phyloP scores from a whole-genome alignment of 768 basidiomycete genomes.

The Pisolithus microcarpus region DNA sequence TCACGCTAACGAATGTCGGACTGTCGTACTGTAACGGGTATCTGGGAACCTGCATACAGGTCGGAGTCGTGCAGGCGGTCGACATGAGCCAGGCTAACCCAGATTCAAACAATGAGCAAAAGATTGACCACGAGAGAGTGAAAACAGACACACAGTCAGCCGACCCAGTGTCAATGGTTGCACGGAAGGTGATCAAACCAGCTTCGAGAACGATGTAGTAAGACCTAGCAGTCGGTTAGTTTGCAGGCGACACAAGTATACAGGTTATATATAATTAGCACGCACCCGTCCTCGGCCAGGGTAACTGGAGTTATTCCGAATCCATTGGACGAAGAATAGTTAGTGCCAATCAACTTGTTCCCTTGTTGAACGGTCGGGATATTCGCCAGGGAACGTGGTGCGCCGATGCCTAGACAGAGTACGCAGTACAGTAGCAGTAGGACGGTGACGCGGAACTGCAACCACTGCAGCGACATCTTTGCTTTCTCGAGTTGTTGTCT shows the following conservation, averaged over 20 bases:
- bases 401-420: no score
- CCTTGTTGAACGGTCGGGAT: no score
- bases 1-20: conserved; percentile 55
- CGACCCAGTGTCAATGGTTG: conserved; percentile 69
- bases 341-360: not conserved
- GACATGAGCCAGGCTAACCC: conserved; percentile 59
- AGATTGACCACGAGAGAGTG: not conserved
- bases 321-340: conserved; percentile 19
- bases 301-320: conserved; percentile 39
- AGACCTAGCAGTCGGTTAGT: conserved; percentile 37
- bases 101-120: not conserved
- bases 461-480: no score
- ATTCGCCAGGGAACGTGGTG: no score
- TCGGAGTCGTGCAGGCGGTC: conserved; percentile 48
- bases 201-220: conserved; percentile 57
- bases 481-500: no score
- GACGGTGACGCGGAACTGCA: no score
- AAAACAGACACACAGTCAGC: conserved; percentile 18
- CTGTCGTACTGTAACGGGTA: conserved; percentile 66
- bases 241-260: conserved; percentile 2
- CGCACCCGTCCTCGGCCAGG: conserved; percentile 40
- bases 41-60: conserved; percentile 53
- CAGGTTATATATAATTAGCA: conserved; percentile 14
- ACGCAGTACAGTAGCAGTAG: no score
- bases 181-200: conserved; percentile 60